A percentile compares a stretch with the other conserved stretches of the same genome.
phyloP scores from a whole-genome alignment of 495 filamentous ascomycete genomes.

The Penicillium herquei region DNA sequence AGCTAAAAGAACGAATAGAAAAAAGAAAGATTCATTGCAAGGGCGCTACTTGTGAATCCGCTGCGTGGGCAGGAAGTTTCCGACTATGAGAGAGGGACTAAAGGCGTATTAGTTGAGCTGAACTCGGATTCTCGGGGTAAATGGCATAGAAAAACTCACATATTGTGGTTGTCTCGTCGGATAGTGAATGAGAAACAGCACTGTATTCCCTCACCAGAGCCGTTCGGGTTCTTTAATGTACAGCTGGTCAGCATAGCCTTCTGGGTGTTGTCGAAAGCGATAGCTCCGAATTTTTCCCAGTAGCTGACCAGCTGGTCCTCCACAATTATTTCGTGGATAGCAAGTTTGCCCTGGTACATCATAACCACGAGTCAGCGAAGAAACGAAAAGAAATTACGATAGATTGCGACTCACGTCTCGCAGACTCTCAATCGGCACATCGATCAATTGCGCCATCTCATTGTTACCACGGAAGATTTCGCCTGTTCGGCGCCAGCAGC shows the following conservation, averaged over 20 bases:
- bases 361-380: neutral
- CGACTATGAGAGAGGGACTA: conserved; percentile 3
- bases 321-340: conserved; percentile 91
- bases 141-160: conserved; percentile 59
- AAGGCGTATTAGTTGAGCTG: neutral
- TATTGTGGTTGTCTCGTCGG: conserved; percentile 88
- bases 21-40: neutral
- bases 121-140: neutral
- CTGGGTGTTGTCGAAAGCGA: conserved; percentile 93
- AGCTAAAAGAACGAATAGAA: neutral
- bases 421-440: conserved; percentile 85
- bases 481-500: conserved; percentile 94
- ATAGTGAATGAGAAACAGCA: conserved; percentile 99
- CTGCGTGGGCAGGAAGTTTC: conserved; percentile 6
- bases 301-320: conserved; percentile 94
- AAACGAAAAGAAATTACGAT: neutral
- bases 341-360: conserved; percentile 73
- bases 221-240: conserved; percentile 79
- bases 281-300: conserved; percentile 99
- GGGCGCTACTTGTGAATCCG: conserved; percentile 1
- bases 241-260: conserved; percentile 97
- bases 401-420: conserved; percentile 68
- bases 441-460: conserved; percentile 96
- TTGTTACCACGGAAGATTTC: conserved; percentile 98
- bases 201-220: conserved; percentile 69